Percentiles rank a stretch among this genome's conserved stretches.
These are phyloP conservation scores for Dioszegia aurantiaca DNA, from an alignment of 768 basidiomycete genomes.

Conservation along the genomic window DNA sequence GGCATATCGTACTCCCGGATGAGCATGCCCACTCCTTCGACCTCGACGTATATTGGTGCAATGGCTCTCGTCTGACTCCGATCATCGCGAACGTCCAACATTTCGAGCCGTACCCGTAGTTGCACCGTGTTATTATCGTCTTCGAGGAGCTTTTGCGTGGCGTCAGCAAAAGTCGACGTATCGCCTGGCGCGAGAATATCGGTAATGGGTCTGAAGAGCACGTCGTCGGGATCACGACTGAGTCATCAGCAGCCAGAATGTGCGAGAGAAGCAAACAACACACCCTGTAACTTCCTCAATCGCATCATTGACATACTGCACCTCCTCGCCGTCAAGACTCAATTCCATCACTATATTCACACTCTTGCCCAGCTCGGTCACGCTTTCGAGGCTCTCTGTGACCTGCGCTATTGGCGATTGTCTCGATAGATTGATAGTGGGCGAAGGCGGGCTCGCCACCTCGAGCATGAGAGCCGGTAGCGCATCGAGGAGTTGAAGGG, in stretches of 20 bases:
- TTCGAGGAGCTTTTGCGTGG: conserved; percentile 75
- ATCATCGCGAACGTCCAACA: conserved; percentile 62
- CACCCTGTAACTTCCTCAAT: conserved; percentile 78
- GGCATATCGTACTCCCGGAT: conserved; percentile 88
- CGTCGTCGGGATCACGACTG: conserved; percentile 77
- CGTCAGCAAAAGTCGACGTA: conserved; percentile 77
- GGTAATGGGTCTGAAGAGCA: conserved; percentile 77
- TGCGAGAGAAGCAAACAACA: conserved; percentile 16
- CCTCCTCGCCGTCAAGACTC: conserved; percentile 85
- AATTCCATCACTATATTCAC: conserved; percentile 96
- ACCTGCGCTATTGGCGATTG: conserved; percentile 63
- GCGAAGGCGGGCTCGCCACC: conserved; percentile 20
- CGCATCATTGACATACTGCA: conserved; percentile 94
- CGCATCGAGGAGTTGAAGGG: conserved; percentile 20
- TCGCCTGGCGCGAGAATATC: conserved; percentile 74
- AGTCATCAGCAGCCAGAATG: conserved; percentile 12
- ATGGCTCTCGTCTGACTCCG: conserved; percentile 44
- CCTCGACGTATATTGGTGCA: conserved; percentile 62
- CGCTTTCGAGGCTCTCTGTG: conserved; percentile 78
- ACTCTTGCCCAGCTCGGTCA: conserved; percentile 92
- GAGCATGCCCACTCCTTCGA: conserved; percentile 98
- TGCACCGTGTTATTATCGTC: conserved; percentile 95
- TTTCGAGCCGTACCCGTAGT: conserved; percentile 78
- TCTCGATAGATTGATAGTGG: conserved; percentile 11
- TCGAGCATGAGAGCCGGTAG: conserved; percentile 26